These are phyloP conservation scores for Syncephalastrum monosporum DNA, from an alignment of 371 early-diverging fungal species.

Conservation along the genomic window DNA sequence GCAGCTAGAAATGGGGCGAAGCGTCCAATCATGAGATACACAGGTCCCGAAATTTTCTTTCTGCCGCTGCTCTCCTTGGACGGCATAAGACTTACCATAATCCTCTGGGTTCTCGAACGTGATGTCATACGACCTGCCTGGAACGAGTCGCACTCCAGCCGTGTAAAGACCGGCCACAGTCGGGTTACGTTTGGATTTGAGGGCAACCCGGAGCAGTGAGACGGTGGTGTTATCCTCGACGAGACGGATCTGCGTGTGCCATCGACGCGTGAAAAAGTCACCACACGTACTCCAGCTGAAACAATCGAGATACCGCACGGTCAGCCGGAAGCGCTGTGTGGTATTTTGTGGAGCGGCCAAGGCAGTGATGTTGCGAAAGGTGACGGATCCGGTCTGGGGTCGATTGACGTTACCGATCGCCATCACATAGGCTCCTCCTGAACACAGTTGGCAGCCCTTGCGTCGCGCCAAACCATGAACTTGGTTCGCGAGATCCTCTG, in stretches of 20 bases:
- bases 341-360: conserved; percentile 4
- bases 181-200: conserved; percentile 11
- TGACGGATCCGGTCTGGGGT: conserved; percentile 12
- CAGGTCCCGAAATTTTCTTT: too few relatives aligned
- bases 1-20: neutral
- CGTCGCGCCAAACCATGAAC: conserved; percentile 17
- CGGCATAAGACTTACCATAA: conserved; percentile 6
- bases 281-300: conserved; percentile 21
- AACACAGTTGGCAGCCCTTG: conserved; percentile 10
- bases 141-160: conserved; percentile 6
- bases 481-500: conserved; percentile 10
- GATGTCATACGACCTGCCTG: conserved; percentile 4
- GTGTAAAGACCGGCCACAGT: conserved; percentile 4
- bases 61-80: too few relatives aligned
- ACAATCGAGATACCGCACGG: conserved; percentile 14
- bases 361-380: conserved; percentile 11
- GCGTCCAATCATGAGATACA: too few relatives aligned
- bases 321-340: neutral
- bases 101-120: conserved; percentile 13
- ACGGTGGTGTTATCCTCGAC: conserved; percentile 4
- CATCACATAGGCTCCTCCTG: conserved; percentile 12
- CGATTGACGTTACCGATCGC: conserved; percentile 22
- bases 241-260: conserved; percentile 11
- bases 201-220: conserved; percentile 2
- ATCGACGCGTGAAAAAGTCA: conserved; percentile 16